Conservation (phyloP, 176 grass and related monocot species). For the Aegilops tauschii region DNA sequence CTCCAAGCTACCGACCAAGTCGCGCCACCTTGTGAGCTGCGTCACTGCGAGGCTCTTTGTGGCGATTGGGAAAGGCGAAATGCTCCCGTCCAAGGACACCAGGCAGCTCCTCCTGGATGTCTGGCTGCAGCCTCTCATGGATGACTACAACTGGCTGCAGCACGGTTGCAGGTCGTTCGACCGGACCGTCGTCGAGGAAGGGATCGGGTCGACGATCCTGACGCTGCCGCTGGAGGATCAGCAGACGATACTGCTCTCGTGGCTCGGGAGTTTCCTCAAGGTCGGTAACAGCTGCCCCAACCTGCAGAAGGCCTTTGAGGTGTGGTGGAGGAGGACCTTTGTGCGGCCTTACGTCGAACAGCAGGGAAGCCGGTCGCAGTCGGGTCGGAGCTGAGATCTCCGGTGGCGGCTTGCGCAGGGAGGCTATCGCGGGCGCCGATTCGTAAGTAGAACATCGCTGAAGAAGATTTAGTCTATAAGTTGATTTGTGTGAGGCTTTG, state of each 20-base stretch:
- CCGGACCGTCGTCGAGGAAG: constrained; percentile 80
- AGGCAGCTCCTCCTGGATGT: constrained; percentile 60
- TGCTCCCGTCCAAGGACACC: constrained; percentile 83
- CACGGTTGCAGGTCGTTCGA: constrained; percentile 78
- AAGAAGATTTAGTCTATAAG: not conserved
- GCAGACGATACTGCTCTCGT: constrained; percentile 75
- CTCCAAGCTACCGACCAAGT: constrained; percentile 69
- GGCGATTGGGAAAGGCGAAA: constrained; percentile 83
- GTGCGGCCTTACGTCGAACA: constrained; percentile 67
- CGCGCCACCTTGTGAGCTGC: constrained; percentile 79
- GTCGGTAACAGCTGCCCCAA: constrained; percentile 83
- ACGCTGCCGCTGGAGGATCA: constrained; percentile 92
- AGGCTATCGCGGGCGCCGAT: not conserved
- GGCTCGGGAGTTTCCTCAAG: constrained; percentile 83
- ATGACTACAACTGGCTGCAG: constrained; percentile 94
- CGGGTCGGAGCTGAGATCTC: constrained; percentile 28
- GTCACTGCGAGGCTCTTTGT: constrained; percentile 79
- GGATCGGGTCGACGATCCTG: constrained; percentile 75
- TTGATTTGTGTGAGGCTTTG: constrained; percentile 26
- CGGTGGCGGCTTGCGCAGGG: not conserved
- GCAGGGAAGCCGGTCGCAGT: constrained; percentile 32
- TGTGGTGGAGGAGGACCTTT: constrained; percentile 97
- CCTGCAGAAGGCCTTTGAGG: constrained; percentile 93
- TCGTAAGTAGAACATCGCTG: constrained; percentile 15
- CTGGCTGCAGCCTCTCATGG: constrained; percentile 91